A percentile compares a stretch with the other conserved stretches of the same genome.
Conservation (phyloP, 2,329 filamentous ascomycete genomes). For the Scedosporium minutisporum region DNA sequence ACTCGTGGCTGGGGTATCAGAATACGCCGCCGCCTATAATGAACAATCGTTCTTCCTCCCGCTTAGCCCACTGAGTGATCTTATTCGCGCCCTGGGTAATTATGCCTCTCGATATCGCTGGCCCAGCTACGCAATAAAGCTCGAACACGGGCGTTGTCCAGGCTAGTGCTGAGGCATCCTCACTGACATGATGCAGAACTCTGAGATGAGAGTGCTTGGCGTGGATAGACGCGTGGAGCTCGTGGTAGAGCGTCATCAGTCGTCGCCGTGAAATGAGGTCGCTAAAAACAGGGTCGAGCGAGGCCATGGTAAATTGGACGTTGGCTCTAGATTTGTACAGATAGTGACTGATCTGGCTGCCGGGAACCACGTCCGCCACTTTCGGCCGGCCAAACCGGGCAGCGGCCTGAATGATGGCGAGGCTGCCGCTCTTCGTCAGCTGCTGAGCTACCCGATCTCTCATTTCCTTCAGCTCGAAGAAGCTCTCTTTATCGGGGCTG, state of each 20-base stretch:
- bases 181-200: constrained; percentile 68
- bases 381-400: constrained; percentile 61
- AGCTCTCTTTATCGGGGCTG: constrained; percentile 84
- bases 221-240: constrained; percentile 77
- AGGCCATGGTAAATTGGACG: constrained; percentile 91
- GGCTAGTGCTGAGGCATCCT: constrained; percentile 70
- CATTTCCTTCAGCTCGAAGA: constrained; percentile 77
- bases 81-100: constrained; percentile 81
- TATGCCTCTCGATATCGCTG: constrained; percentile 51
- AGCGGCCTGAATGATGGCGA: constrained; percentile 65
- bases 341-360: constrained; percentile 78
- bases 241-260: constrained; percentile 76
- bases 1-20: constrained; percentile 19
- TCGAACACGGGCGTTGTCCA: constrained; percentile 92
- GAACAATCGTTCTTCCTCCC: constrained; percentile 88
- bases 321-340: constrained; percentile 91
- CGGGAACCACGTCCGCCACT: constrained; percentile 67
- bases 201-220: constrained; percentile 75
- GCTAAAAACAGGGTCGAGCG: constrained; percentile 60
- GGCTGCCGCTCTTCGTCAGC: constrained; percentile 64
- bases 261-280: constrained; percentile 51
- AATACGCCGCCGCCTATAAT: constrained; percentile 96
- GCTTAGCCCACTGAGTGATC: constrained; percentile 82
- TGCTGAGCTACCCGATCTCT: constrained; percentile 54
- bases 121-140: constrained; percentile 87